Evolutionary conservation across 2,329 filamentous ascomycete genomes (phyloP), one percentile per base, ranked within the genome.

Genomic region (Trichoderma sp.): DNA sequence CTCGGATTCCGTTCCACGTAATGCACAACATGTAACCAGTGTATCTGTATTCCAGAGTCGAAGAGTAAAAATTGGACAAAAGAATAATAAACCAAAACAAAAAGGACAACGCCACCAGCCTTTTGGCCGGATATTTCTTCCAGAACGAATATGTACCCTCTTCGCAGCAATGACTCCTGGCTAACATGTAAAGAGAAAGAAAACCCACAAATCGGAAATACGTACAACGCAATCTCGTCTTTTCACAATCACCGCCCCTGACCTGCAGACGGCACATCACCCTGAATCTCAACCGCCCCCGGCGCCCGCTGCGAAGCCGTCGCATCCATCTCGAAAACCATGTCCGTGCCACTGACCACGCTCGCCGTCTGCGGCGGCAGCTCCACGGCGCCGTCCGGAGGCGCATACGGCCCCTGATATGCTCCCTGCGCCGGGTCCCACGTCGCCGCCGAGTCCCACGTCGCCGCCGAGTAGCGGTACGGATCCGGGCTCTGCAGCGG

Each of bases 291-390:
- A 19, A 34, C 68, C 25, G 52, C 25, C 12, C 64, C 22, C 17
- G 45, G 13, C 27, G 37, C 32, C 29, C 15, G 17, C 50, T 15
- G 56, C 59, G 52, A 52, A 3, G 63, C 54, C 13, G 64, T 60
- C 9, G 50, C 71, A 19, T 72, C 71, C 70, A 72, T 71, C 59
- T 73, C 71, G 63, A 59, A 71, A 8, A 64, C 35, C 34, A 60
- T 54, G 25, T 52, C 48, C 22, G 3, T 9, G 10, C 2, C 4
- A 5, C 50, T 60, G 7, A n/a, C 50, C 4, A 48, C 12, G 48
- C 35, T 66, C 48, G 66, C 59, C n/a, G 63, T 34, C 13, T 54
- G 54, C 4, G 64, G 52, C 29, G 69, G 69, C 52, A 68, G 29
- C 37, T 68, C 58, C 63, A 75, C 74, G 3, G 69, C 19, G 12